Evolutionary conservation across 2,329 filamentous ascomycete genomes (phyloP).

Genomic region (Boeremia lycopersici): DNA sequence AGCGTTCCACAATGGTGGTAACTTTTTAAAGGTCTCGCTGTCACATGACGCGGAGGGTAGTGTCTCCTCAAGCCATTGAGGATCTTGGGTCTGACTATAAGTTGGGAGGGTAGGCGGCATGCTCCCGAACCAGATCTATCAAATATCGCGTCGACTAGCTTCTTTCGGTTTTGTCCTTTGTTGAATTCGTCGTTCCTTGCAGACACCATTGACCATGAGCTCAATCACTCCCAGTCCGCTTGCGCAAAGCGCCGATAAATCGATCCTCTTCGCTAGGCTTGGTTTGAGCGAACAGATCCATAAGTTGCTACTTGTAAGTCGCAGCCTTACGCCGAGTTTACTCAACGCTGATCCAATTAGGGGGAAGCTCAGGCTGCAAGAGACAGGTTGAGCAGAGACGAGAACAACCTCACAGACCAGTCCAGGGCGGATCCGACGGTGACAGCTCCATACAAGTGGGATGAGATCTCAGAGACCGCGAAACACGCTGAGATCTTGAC

Average conservation of each 20-base stretch:
- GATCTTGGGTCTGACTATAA: constrained; percentile 27
- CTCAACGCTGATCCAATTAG: constrained; percentile 34
- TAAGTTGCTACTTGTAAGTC: constrained; percentile 52
- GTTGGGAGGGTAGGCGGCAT: constrained; percentile 3
- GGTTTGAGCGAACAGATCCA: constrained; percentile 51
- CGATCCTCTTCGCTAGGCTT: constrained; percentile 51
- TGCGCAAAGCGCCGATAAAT: constrained; percentile 54
- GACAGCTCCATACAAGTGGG: constrained; percentile 52
- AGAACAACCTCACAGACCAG: constrained; percentile 48
- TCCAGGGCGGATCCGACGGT: constrained; percentile 40
- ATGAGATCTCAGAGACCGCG: constrained; percentile 56
- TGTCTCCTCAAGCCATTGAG: constrained; percentile 15
- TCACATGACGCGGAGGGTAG: constrained; percentile 31
- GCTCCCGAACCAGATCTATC: not conserved
- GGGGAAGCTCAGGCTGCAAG: constrained; percentile 52
- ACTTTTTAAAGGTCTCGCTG: constrained; percentile 24
- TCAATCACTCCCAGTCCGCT: constrained; percentile 26
- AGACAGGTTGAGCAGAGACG: constrained; percentile 49
- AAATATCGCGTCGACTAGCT: not conserved
- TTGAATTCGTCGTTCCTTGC: not conserved
- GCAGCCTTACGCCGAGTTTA: not conserved
- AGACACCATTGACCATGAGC: constrained; percentile 2
- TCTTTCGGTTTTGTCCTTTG: constrained; percentile 22
- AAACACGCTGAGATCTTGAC: constrained; percentile 53
- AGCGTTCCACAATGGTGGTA: constrained; percentile 22